These are phyloP conservation scores for Miscanthus lutarioriparius DNA, from an alignment of 176 grass and related monocot genomes.

Conservation along the genomic window DNA sequence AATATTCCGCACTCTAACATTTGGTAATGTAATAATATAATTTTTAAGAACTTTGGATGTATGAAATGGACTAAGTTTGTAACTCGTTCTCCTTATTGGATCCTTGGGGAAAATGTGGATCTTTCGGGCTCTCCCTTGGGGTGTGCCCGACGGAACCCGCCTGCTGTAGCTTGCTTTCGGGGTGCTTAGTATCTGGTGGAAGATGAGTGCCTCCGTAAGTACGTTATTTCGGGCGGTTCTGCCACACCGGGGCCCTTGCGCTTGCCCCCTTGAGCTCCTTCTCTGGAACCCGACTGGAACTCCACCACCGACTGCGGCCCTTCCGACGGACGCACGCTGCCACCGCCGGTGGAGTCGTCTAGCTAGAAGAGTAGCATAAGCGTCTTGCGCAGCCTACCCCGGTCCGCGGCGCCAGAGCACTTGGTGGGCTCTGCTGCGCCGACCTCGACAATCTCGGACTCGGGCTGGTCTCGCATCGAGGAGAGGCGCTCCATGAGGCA, in stretches of 20 bases:
- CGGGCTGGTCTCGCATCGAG: slow-evolving; percentile 44
- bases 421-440: not conserved
- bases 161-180: no score
- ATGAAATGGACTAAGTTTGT: no score
- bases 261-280: slow-evolving; percentile 26
- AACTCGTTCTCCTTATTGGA: no score
- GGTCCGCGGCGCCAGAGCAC: not conserved
- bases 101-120: no score
- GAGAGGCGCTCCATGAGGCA: slow-evolving; percentile 92
- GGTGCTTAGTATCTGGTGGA: no score
- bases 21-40: no score
- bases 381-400: slow-evolving; percentile 63
- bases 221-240: no score
- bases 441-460: slow-evolving; percentile 74
- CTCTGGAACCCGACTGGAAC: not conserved
- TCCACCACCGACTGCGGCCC: slow-evolving; percentile 3
- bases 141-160: no score
- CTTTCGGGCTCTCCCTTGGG: no score
- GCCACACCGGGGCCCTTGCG: slow-evolving; percentile 38
- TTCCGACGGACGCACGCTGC: not conserved
- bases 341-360: slow-evolving; percentile 50
- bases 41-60: no score
- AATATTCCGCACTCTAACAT: no score
- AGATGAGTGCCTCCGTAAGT: no score
- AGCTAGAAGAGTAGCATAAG: slow-evolving; percentile 89